A percentile compares a stretch with the other conserved stretches of the same genome.
Evolutionary conservation across 768 basidiomycete species (phyloP).

Genomic region (Serendipita indica): DNA sequence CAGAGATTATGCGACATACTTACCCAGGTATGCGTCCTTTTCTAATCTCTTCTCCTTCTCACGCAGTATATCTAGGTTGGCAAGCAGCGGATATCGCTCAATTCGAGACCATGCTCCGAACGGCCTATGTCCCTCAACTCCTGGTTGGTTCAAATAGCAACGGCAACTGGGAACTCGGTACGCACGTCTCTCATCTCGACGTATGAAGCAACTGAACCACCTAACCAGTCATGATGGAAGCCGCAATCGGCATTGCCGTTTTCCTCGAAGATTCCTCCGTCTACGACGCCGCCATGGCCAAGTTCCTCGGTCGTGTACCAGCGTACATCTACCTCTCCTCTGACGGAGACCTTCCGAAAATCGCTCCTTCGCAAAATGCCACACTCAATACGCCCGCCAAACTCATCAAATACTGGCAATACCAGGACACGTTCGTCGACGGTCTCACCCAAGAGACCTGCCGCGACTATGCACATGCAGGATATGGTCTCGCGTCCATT

Average conservation of each 20-base stretch:
- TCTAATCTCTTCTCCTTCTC: background rate
- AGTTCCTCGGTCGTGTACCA: conserved; percentile 6
- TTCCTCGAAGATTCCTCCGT: background rate
- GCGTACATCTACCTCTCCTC: conserved; percentile 6
- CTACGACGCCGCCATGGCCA: background rate
- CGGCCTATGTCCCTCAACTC: background rate
- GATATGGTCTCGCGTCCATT: conserved; percentile 9
- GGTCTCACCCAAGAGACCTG: conserved; percentile 8
- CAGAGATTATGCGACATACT: conserved; percentile 9
- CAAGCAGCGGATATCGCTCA: background rate
- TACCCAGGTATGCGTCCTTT: background rate
- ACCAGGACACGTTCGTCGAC: conserved; percentile 3
- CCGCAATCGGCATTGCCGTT: conserved; percentile 3
- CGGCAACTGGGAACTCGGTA: conserved; percentile 11
- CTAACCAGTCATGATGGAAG: conserved; percentile 8
- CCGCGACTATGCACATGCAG: background rate
- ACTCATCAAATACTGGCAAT: conserved; percentile 9
- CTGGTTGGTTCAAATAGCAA: background rate
- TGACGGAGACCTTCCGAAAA: background rate
- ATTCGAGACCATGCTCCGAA: conserved; percentile 8
- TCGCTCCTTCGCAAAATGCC: background rate
- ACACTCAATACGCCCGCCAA: background rate
- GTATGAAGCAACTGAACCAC: background rate
- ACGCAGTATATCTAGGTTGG: background rate
- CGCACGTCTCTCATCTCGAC: background rate